Conservation (phyloP, 495 filamentous ascomycete genomes). For the Aspergillus olivimuriae region DNA sequence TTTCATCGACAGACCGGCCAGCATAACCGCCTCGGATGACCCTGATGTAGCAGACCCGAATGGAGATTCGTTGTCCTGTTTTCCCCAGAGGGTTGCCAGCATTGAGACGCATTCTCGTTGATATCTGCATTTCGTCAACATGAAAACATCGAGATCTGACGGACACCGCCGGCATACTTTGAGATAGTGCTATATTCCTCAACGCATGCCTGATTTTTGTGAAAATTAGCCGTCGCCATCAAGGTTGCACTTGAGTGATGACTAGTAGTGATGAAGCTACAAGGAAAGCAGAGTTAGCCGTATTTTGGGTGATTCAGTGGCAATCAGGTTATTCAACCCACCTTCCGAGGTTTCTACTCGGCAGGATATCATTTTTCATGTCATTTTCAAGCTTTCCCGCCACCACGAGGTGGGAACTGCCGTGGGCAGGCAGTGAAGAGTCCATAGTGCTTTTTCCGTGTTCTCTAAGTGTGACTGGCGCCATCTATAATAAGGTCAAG, state of each 20-base stretch:
- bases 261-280: background rate
- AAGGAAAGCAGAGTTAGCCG: background rate
- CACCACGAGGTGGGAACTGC: background rate
- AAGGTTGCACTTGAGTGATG: background rate
- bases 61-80: slow-evolving; percentile 57
- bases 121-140: background rate
- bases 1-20: slow-evolving; percentile 75
- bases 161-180: background rate
- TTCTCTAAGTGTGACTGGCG: background rate
- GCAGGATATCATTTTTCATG: background rate
- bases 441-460: background rate
- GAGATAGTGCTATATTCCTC: background rate
- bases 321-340: no score
- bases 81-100: slow-evolving; percentile 63
- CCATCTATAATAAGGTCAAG: no score
- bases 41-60: slow-evolving; percentile 69
- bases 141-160: no score
- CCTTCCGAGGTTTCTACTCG: background rate
- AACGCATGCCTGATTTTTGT: slow-evolving; percentile 2
- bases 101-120: slow-evolving; percentile 52
- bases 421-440: background rate
- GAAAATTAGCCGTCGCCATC: background rate
- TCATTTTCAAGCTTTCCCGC: background rate
- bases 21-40: slow-evolving; percentile 66
- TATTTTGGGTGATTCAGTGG: background rate